These are phyloP conservation scores for Cyberlindnera mrakii DNA, from an alignment of 805 yeast species.

Conservation along the genomic window DNA sequence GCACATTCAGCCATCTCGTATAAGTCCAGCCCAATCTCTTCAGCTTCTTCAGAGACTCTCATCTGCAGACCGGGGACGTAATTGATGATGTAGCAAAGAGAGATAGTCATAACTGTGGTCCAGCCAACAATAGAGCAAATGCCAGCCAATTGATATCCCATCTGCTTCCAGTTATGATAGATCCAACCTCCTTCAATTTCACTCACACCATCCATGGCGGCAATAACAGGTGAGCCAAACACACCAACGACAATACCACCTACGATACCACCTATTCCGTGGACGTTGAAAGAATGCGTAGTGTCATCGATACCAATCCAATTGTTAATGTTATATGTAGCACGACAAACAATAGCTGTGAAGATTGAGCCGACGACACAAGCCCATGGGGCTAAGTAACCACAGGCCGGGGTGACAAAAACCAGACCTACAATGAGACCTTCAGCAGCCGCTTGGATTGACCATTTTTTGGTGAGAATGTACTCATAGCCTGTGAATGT, in stretches of 20 bases:
- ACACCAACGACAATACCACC: conserved; percentile 82
- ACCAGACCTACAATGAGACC: conserved; percentile 94
- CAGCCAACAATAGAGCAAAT: conserved; percentile 33
- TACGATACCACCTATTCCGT: conserved; percentile 91
- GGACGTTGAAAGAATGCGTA: conserved; percentile 91
- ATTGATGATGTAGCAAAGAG: conserved; percentile 41
- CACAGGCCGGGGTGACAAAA: conserved; percentile 97
- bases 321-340: conserved; percentile 77
- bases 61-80: conserved; percentile 44
- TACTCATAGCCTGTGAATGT: conserved; percentile 87
- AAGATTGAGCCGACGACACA: conserved; percentile 75
- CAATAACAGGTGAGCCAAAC: conserved; percentile 78
- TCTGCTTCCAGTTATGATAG: conserved; percentile 82
- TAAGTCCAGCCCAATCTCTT: conserved; percentile 45
- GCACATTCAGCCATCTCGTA: conserved; percentile 45
- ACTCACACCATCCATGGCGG: conserved; percentile 84
- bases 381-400: conserved; percentile 88
- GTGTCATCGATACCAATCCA: conserved; percentile 82
- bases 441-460: conserved; percentile 88
- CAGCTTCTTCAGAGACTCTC: conserved; percentile 39
- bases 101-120: conserved; percentile 38
- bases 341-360: conserved; percentile 79
- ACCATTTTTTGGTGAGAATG: conserved; percentile 80
- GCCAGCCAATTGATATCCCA: conserved; percentile 82
- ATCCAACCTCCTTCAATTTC: conserved; percentile 91